Evolutionary conservation across 129 eudicot genomes (phyloP), one percentile per base, ranked within the genome.

Genomic region (Lonicera japonica): DNA sequence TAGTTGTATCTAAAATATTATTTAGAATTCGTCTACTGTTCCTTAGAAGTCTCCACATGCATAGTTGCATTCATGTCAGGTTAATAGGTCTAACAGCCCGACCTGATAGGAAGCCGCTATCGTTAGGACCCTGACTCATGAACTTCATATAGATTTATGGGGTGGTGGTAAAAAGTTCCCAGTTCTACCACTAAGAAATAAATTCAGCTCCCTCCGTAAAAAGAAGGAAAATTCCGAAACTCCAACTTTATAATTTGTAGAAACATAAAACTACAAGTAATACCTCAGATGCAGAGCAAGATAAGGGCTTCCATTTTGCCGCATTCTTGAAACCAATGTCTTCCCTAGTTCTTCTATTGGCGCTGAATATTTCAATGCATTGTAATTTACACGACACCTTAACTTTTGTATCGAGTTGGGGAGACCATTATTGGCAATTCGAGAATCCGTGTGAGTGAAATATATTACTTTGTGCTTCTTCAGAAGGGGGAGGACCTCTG

Each of bases 391-490:
- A 62, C 84, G 89, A 50, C 95, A 94, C 70, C 99, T 75, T 57
- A 94, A 70, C 83, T 94, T 94, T 63, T 94, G 99, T 43, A 88
- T 85, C 21, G 89, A 83, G 69, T 58, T 73, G 15, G 95, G 78
- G 66, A 88, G 69, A 45, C 89, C 96, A 8, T 94, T 94, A 79
- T 94, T 94, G 61, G 96, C 99, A 2, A 88, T 78, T 59, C 99
- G 83, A 47, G 99, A 94, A 82, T 94, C 99, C 9, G 95, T 78
- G 65, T 94, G 99, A 50, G 96, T 94, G 58, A 94, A 85, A 51
- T 88, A 94, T 56, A 94, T 74, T 50, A 94, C 99, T 80, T 94
- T 88, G 77, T 94, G 96, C 77, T 88, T 85, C 81, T 85, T 94
- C 80, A 94, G 56, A 78, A 94, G 96, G 13, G 99, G 96, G 39